Base-by-base conservation (phyloP, 768 basidiomycete genomes). In the Naganishia randhawae region DNA sequence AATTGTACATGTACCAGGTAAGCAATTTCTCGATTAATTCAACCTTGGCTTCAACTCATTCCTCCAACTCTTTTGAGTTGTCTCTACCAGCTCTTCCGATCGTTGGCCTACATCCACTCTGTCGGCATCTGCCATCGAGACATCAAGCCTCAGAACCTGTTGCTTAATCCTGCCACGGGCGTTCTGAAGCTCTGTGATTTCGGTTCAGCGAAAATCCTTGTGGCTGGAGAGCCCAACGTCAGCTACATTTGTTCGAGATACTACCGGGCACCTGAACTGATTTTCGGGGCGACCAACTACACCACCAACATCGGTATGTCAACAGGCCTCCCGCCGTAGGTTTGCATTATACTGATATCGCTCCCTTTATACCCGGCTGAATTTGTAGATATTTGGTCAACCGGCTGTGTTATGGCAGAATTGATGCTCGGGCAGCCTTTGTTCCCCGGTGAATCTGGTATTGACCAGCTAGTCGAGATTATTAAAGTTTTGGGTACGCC, bases 381-480 rank as follows among this genome's bases (percentile, higher is more conserved):
- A n/a, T 14, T 62, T 25, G 22, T 75, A 94, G 94, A 99, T 78
- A 93, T 99, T 76, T 99, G 96, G 96, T 97, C 94, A 76, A 98
- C 95, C 48, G 96, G 96, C 39, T 99, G 96, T 82, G 96, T 99
- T 65, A 99, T 99, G 96, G 96, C 96, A 27, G 96, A 99, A 84
- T 81, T 99, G 79, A 98, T 99, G 94, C 84, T 98, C 67, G 96
- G 96, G 25, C 95, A 98, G 79, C 96, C 96, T 32, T 84, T 99
- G 65, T 99, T 99, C 86, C 96, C 96, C 3, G 96, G 96, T 69
- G 96, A 99, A 83, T 78, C 78, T 29, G 94, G 95, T 27, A 99
- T 99, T 76, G 96, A 99, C 82, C 96, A 99, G 83, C 81, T 99
- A 76, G 96, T 99, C 67, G 96, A 99, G 83, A 99, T 99, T 75